Base-by-base conservation (phyloP, 805 yeast species). In the Suhomyces kilbournensis region DNA sequence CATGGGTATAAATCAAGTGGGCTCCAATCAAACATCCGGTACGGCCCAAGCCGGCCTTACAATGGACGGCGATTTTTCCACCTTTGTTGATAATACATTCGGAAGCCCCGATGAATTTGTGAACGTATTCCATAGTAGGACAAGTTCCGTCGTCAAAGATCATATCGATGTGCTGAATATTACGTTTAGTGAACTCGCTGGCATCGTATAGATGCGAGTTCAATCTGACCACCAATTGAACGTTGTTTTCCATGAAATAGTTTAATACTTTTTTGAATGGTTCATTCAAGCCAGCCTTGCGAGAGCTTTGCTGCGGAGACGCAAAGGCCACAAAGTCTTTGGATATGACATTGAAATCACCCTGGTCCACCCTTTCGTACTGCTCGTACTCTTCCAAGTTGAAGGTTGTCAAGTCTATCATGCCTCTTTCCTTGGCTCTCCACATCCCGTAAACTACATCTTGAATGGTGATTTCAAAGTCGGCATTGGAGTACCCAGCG, bases 1-100 rank as follows among this genome's bases (percentile, higher is more conserved):
- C 97, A 67, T 93, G 94, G 2, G 97, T 90, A 67, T 94, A 94
- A 48, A 94, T 94, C 59, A 94, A 77, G 69, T 93, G 97, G 0
- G 99, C 99, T 6, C 99, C 99, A 58, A 94, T 94, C 48, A 94
- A 79, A 71, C 99, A 94, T 17, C 99, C 99, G 0, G 99, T 94
- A 75, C 99, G 82, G 10, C 99, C 99, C 53, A 94, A 76, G 4
- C 99, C 99, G 4, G 99, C 99, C 67, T 94, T 93, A 77, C 99
- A 94, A 69, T 94, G 99, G n/a, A 94, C 98, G 1, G 99, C 99
- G 55, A 94, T 86, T 66, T 91, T 91, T 17, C 97, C 97, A 10
- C 96, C 94, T 49, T 84, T 80, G 40, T 81, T 80, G 52, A 93
- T 90, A 8, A 90, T 83, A 34, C 96, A 87, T 64, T 93, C 97